Base-by-base conservation (phyloP, 441 rosid species). In the Pelargonium fulgidum region DNA sequence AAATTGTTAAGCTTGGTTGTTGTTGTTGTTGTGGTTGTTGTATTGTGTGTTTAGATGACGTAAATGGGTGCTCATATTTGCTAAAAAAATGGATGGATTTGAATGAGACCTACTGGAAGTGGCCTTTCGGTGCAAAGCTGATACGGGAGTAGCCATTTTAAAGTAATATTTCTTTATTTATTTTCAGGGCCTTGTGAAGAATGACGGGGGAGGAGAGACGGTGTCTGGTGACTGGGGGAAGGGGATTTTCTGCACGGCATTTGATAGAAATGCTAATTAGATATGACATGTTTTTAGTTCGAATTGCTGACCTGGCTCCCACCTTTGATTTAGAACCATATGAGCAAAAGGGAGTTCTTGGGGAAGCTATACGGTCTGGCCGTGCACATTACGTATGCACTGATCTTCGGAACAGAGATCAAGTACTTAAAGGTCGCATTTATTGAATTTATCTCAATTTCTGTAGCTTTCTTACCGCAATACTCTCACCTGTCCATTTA, bases 221-320 rank as follows among this genome's bases (percentile, higher is more conserved):
- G 90, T 89, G 94, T 72, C 83, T 85, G 65, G 94, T 91, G 65
- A 91, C 96, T 0, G 97, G 97, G 0, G 96, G 92, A 42, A 82
- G 97, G 74, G 97, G 94, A 42, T 91, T 91, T 71, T 86, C 82
- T 0, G 97, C 92, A 2, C 85, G 92, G 70, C 95, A 91, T 80
- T 80, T 93, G 70, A 94, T 91, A 64, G 95, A 91, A 62, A 88
- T 91, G 97, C 81, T 91, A 4, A 68, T 93, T 33, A 80, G 73
- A 45, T 47, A 71, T 65, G 83, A 71, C 7, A 78, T 73, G 74
- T 88, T 82, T 68, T 75, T 68, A 11, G 93, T 91, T 70, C 86
- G 93, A 16, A 78, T 93, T 16, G 89, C 87, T 4, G 98, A 93
- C 83, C 82, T 93, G 70, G 89, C 81, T 41, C 65, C 92, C 42